Evolutionary conservation across 306 rosid genomes (phyloP).

Genomic region (Sophora flavescens): DNA sequence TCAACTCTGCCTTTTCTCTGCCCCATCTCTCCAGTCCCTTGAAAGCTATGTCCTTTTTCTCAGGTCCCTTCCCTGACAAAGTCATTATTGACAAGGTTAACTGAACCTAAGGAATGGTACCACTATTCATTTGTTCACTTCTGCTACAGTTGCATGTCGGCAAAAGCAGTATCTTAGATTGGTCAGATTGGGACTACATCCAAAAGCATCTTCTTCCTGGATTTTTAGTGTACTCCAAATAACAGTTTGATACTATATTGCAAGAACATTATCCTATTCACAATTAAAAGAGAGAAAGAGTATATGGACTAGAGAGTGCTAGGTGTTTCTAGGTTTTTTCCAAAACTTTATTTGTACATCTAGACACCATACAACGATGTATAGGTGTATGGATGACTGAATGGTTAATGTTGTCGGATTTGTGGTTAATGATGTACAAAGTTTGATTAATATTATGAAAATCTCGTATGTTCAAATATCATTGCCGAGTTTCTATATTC

Average conservation of each 20-base stretch:
- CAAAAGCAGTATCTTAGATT: conserved; percentile 41
- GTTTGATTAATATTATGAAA: too few relatives aligned
- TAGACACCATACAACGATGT: too few relatives aligned
- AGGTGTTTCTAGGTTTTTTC: not conserved
- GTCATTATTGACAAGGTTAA: conserved; percentile 50
- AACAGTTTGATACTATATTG: conserved; percentile 31
- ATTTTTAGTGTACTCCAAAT: conserved; percentile 43
- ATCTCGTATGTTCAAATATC: too few relatives aligned
- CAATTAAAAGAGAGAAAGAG: not conserved
- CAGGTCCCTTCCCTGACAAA: conserved; percentile 52
- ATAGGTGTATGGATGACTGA: too few relatives aligned
- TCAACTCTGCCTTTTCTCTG: conserved; percentile 50
- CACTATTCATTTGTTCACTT: conserved; percentile 46
- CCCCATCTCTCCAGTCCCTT: conserved; percentile 54
- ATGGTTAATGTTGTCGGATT: too few relatives aligned
- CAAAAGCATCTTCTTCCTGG: conserved; percentile 40
- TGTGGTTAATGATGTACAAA: too few relatives aligned
- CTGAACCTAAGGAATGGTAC: conserved; percentile 43
- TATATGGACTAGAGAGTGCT: conserved; percentile 15
- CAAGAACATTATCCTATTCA: conserved; percentile 22
- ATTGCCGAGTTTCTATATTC: not conserved
- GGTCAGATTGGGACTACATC: conserved; percentile 47
- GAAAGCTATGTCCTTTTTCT: conserved; percentile 54
- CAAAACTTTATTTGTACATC: too few relatives aligned
- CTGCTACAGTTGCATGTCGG: conserved; percentile 22